Conservation (phyloP, 2,329 filamentous ascomycete genomes). For the Penicillium olsonii region DNA sequence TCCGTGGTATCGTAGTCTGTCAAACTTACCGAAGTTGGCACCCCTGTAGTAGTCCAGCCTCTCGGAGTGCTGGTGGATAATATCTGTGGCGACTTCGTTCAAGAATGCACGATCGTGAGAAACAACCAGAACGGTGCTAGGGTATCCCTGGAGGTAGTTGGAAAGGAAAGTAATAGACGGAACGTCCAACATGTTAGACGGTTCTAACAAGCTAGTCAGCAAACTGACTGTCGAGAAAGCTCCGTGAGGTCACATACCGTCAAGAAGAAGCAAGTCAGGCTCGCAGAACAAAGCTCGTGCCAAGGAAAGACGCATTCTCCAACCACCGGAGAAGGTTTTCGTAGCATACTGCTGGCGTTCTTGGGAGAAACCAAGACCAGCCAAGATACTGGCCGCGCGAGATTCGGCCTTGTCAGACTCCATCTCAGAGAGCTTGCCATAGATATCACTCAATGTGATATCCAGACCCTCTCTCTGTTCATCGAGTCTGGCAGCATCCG, state of each 20-base stretch:
- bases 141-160: conserved; percentile 90
- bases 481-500: conserved; percentile 82
- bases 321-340: conserved; percentile 98
- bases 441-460: conserved; percentile 85
- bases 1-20: not conserved
- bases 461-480: conserved; percentile 87
- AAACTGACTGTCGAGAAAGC: not conserved
- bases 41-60: conserved; percentile 98
- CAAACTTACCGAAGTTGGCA: conserved; percentile 73
- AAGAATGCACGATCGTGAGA: conserved; percentile 99
- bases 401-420: conserved; percentile 98
- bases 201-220: conserved; percentile 61
- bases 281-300: conserved; percentile 97
- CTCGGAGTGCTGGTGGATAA: conserved; percentile 97
- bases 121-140: conserved; percentile 92
- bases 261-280: conserved; percentile 89
- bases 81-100: conserved; percentile 98
- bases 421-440: conserved; percentile 93
- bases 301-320: conserved; percentile 96
- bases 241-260: conserved; percentile 50
- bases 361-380: conserved; percentile 92
- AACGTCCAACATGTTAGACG: conserved; percentile 99
- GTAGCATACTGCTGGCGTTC: conserved; percentile 91
- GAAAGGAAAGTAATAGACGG: conserved; percentile 99
- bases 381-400: conserved; percentile 90